These are phyloP conservation scores for Erysimum pusillum DNA, from an alignment of 441 rosid species.

Conservation along the genomic window DNA sequence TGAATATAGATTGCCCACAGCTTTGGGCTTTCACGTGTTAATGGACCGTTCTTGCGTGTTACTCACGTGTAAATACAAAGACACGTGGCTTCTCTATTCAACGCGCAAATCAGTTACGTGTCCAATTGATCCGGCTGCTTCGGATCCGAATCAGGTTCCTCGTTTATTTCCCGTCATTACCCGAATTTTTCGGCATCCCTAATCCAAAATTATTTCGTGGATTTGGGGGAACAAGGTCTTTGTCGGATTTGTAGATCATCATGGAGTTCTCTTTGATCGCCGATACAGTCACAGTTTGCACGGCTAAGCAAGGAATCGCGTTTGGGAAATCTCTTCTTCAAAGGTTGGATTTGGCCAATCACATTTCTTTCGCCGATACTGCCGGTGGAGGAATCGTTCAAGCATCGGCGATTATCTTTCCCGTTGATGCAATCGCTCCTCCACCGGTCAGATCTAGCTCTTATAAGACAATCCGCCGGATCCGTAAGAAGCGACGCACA, in stretches of 20 bases:
- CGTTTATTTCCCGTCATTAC: conserved; percentile 21
- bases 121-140: conserved; percentile 26
- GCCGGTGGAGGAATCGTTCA: conserved; percentile 48
- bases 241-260: conserved; percentile 14
- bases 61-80: not conserved
- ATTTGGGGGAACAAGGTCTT: not conserved
- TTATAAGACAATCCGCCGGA: conserved; percentile 54
- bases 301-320: conserved; percentile 64
- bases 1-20: not conserved
- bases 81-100: conserved; percentile 36
- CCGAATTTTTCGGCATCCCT: conserved; percentile 29
- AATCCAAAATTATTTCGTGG: conserved; percentile 25
- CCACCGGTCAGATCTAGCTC: conserved; percentile 62
- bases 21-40: not conserved
- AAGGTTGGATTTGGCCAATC: conserved; percentile 44
- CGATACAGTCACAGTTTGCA: conserved; percentile 54
- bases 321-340: conserved; percentile 58
- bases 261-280: conserved; percentile 63
- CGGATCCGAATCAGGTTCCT: conserved; percentile 31
- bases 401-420: conserved; percentile 51
- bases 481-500: conserved; percentile 65
- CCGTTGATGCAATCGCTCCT: conserved; percentile 62
- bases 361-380: conserved; percentile 43
- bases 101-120: conserved; percentile 44
- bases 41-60: not conserved